Base-by-base conservation (phyloP, 2,329 filamentous ascomycete species). In the Penicillium sp. region DNA sequence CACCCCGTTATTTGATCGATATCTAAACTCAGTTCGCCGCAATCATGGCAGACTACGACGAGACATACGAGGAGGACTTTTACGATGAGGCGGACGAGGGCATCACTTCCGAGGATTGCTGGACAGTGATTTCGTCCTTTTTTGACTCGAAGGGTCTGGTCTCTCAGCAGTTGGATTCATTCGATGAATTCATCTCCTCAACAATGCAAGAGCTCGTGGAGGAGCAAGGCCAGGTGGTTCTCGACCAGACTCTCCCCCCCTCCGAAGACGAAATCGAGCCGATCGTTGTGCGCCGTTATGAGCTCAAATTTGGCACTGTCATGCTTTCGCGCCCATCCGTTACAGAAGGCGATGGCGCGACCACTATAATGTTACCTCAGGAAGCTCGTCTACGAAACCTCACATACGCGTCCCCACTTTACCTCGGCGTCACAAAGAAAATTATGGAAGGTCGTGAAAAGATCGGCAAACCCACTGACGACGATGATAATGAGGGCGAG, bases 81-180 rank as follows among this genome's bases (percentile, higher is more conserved):
- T 89, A 88, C 67, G 85, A 83, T 60, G 85, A 88, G 57, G 85
- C 78, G 57, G 85, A 83, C 57, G 86, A 89, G 60, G 86, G 79
- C 39, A 96, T 97, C 78, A 96, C 92, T 26, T 90, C 92, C 59
- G 94, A 97, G 79, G 95, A 99, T 78, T 97, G 92, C 81, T 99
- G 95, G 94, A 89, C 89, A 63, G 93, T 97, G 70, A 97, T 99
- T 73, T 92, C 90, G 55, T 89, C 94, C 10, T 97, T 97, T 81
- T 99, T 99, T 78, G 91, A 97, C 67, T 85, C 87, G 61, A 99
- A 97, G 78, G 93, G 94, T 69, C 83, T 99, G 32, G 94, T 96
- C 22, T 96, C 94, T 16, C 93, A 99, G 77, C 94, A 99, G 79
- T 87, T 97, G 61, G 93, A 97, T 74, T 99, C 95, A 0, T 99